phyloP scores from a whole-genome alignment of 2,329 filamentous ascomycete species.

The Apiospora arundinis region DNA sequence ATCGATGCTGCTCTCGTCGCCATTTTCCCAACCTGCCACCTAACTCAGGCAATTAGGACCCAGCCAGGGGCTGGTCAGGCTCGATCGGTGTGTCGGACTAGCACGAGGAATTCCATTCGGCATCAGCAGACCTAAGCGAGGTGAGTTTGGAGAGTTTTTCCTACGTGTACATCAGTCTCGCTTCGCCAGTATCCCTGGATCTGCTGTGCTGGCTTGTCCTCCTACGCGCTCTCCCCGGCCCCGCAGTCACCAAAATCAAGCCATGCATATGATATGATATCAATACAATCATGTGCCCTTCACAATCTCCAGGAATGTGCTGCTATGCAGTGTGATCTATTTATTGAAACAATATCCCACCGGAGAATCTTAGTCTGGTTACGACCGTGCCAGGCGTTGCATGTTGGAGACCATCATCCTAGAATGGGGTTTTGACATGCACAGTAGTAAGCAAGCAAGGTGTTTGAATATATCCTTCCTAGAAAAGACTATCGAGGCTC shows the following conservation, averaged over 20 bases:
- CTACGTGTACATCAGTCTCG: neutral
- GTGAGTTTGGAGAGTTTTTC: neutral
- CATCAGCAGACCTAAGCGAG: neutral
- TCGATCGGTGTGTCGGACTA: neutral
- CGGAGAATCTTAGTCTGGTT: neutral
- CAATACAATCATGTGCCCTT: neutral
- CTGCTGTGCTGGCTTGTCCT: neutral
- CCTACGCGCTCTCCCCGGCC: neutral
- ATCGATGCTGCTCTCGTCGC: too few species aligned
- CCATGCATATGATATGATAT: neutral
- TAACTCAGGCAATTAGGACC: too few species aligned
- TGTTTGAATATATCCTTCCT: neutral
- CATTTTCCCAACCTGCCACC: too few species aligned
- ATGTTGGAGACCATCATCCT: neutral
- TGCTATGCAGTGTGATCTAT: neutral
- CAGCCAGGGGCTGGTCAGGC: too few species aligned
- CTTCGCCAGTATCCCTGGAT: neutral
- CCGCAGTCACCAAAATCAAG: neutral
- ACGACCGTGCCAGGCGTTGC: neutral
- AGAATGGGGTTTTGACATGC: neutral
- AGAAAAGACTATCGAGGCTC: neutral
- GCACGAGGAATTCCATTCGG: neutral
- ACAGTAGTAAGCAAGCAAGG: neutral
- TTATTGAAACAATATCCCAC: neutral
- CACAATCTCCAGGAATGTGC: neutral